Evolutionary conservation across 2,329 filamentous ascomycete species (phyloP), one percentile per base, ranked within the genome.

Genomic region (Nothomitra cinnamomea): DNA sequence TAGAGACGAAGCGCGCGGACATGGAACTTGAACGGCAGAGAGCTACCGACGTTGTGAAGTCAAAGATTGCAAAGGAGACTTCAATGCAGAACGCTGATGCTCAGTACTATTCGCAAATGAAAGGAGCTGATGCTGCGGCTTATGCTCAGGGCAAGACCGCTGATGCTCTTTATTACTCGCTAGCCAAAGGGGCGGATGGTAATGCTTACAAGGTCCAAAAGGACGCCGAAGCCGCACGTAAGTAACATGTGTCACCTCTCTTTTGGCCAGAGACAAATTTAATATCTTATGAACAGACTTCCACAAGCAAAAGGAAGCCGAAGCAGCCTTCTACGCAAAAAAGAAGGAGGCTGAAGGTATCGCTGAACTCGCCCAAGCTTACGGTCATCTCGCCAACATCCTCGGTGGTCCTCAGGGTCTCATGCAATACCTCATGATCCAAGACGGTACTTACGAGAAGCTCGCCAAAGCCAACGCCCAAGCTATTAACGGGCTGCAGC

Each of bases 391-490:
- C 62, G 74, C 82, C 1, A 67, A 74, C 1, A 85, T 85, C 0
- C 80, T 94, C 47, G 87, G 87, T 56, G 87, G 87, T 0, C 84
- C 87, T 1, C 76, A 81, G 36, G 85, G 84, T 3, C 73, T 94
- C 55, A 72, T 94, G 60, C 83, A 89, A 65, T 90, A 85, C 72
- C 76, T 90, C 69, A 94, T 94, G 87, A 80, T 94, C 63, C 82
- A 89, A 70, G 83, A 83, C 66, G 82, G 82, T 60, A 85, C 83
- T 0, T 90, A 87, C 66, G 77, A 85, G 63, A 76, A 82, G 60
- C 76, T 94, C 51, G 87, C 87, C 55, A 75, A 83, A 60, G 85
- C 85, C 51, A 94, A 94, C 61, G 86, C 83, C 48, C 65, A 74
- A 32, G 87, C 85, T 32, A 78, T 94, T 63, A 74, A 78, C 52